Conservation (phyloP, 352 stramenopile species). For the Blastocystis hominis region DNA sequence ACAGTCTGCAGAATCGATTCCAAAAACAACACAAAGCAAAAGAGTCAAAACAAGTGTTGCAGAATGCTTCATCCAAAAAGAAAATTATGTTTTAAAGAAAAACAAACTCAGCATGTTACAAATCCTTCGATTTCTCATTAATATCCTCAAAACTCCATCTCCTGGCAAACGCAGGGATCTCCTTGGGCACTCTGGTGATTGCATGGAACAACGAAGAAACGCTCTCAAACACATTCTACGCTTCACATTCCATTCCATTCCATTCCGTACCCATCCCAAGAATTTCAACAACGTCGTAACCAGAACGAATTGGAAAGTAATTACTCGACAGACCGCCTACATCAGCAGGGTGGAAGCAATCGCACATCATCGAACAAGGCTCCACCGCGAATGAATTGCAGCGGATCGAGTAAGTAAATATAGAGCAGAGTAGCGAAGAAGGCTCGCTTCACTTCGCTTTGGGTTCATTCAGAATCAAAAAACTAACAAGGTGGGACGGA, state of each 20-base stretch:
- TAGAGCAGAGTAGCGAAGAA: conserved; percentile 12
- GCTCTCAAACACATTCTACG: conserved; percentile 27
- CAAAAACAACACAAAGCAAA: background rate
- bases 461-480: background rate
- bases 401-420: background rate
- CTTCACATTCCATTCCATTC: background rate
- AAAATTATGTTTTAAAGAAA: no score
- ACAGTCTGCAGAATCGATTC: background rate
- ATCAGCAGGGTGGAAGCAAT: background rate
- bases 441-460: conserved; percentile 1
- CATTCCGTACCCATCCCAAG: background rate
- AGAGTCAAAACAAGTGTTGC: background rate
- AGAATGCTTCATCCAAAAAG: background rate
- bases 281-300: background rate
- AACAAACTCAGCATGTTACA: conserved; percentile 11
- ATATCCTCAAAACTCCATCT: conserved; percentile 7
- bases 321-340: background rate
- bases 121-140: background rate
- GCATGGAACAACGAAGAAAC: background rate
- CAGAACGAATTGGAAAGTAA: background rate
- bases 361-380: background rate
- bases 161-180: background rate
- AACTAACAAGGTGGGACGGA: conserved; percentile 19
- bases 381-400: background rate
- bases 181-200: background rate